A percentile compares a stretch with the other conserved stretches of the same genome.
These are phyloP conservation scores for Sporormia fimetaria DNA, from an alignment of 495 filamentous ascomycete species.

Conservation along the genomic window DNA sequence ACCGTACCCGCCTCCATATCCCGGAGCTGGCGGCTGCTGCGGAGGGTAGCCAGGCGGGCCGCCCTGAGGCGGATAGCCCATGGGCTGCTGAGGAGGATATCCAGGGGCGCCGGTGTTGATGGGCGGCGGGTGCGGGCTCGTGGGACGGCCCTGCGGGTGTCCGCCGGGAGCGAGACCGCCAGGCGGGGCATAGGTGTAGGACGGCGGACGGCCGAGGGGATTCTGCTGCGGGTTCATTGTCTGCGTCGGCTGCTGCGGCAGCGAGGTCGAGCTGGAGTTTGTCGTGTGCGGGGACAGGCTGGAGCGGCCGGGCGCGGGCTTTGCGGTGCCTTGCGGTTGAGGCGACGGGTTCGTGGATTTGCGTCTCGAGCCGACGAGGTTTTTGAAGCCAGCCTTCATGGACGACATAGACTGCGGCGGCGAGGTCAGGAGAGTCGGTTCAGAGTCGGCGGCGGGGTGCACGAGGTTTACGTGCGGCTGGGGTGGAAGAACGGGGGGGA, in stretches of 20 bases:
- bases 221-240: constrained; percentile 32
- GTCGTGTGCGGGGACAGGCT: constrained; percentile 26
- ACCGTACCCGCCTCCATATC: constrained; percentile 19
- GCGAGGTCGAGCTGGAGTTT: constrained; percentile 21
- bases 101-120: constrained; percentile 17
- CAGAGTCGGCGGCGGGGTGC: not conserved
- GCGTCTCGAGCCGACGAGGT: constrained; percentile 31
- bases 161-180: constrained; percentile 21
- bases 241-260: constrained; percentile 18
- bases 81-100: constrained; percentile 13
- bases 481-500: no score
- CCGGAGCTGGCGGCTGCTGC: constrained; percentile 24
- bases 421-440: constrained; percentile 11
- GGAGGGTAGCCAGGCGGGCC: constrained; percentile 27
- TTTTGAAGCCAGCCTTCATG: constrained; percentile 31
- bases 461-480: not conserved
- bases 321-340: constrained; percentile 16
- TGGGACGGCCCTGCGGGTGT: constrained; percentile 28
- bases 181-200: constrained; percentile 34
- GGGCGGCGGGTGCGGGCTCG: constrained; percentile 29
- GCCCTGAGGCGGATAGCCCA: constrained; percentile 22
- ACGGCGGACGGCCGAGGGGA: constrained; percentile 32
- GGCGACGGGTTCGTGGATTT: constrained; percentile 29
- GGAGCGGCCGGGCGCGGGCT: constrained; percentile 18
- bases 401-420: constrained; percentile 30